phyloP scores from a whole-genome alignment of 2,329 filamentous ascomycete species.

The Furcasterigmium furcatum region DNA sequence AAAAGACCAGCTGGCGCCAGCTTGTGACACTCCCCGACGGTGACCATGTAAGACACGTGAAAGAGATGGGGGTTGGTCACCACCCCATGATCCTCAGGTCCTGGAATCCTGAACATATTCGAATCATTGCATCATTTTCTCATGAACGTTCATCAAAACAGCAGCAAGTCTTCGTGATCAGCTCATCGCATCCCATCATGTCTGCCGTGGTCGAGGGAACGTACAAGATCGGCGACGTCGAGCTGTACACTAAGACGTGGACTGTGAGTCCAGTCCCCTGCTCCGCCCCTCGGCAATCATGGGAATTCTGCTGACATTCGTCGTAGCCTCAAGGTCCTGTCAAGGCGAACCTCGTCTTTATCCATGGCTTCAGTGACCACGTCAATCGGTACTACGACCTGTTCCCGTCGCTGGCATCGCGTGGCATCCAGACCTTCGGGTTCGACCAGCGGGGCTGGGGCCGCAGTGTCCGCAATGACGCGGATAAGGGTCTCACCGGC shows the following conservation, averaged over 20 bases:
- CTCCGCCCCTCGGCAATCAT: constrained; percentile 1
- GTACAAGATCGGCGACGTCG: constrained; percentile 39
- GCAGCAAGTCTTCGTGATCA: too few relatives aligned
- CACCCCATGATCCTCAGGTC: too few relatives aligned
- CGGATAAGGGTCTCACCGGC: constrained; percentile 70
- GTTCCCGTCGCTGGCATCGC: constrained; percentile 65
- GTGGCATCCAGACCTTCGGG: constrained; percentile 71
- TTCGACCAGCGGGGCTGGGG: constrained; percentile 94
- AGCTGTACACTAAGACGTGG: constrained; percentile 57
- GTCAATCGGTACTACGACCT: constrained; percentile 73
- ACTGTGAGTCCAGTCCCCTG: constrained; percentile 53
- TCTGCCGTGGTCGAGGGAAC: constrained; percentile 45
- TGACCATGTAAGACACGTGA: too few relatives aligned
- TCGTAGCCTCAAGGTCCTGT: constrained; percentile 50
- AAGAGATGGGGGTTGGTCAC: too few relatives aligned
- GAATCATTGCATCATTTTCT: too few relatives aligned
- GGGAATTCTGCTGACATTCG: not conserved
- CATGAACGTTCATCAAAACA: too few relatives aligned
- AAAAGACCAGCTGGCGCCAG: too few relatives aligned
- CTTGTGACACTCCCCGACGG: too few relatives aligned
- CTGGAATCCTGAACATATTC: too few relatives aligned
- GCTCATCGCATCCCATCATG: constrained; percentile 20
- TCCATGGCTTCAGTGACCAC: constrained; percentile 91
- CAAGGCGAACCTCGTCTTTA: constrained; percentile 72
- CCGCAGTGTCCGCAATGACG: constrained; percentile 57